phyloP scores from a whole-genome alignment of 768 basidiomycete genomes.

The Lyophyllum atratum region DNA sequence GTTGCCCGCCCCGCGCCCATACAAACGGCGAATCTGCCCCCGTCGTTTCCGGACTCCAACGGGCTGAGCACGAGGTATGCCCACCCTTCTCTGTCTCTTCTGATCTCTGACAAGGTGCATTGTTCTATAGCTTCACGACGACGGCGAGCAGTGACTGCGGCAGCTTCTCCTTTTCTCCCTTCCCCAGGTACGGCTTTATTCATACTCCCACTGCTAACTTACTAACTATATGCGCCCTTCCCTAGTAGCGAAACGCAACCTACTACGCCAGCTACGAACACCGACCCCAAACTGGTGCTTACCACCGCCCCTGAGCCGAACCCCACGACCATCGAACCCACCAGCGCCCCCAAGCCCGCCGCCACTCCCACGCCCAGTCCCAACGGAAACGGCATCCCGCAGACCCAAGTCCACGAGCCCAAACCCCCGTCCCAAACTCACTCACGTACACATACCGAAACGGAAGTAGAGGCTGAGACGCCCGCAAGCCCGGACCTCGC shows the following conservation, averaged over 20 bases:
- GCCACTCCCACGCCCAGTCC: background rate
- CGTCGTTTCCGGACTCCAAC: constrained; percentile 3
- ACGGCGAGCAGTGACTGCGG: constrained; percentile 5
- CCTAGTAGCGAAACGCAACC: too few species aligned
- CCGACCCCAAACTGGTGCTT: background rate
- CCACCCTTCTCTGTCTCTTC: background rate
- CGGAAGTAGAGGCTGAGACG: background rate
- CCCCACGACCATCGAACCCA: background rate
- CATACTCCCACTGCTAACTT: background rate
- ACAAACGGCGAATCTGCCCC: constrained; percentile 15
- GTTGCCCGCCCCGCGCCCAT: constrained; percentile 31
- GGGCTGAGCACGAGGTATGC: constrained; percentile 11
- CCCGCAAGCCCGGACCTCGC: constrained; percentile 14
- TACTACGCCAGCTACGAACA: background rate
- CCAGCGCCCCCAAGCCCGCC: background rate
- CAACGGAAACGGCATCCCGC: background rate
- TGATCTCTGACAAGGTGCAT: background rate
- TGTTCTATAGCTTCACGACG: constrained; percentile 1
- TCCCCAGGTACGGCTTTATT: background rate
- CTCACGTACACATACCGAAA: background rate
- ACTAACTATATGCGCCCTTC: too few species aligned
- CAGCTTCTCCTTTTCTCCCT: background rate
- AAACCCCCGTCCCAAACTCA: background rate
- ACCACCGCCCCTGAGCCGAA: background rate
- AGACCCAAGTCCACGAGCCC: too few species aligned